A percentile compares a stretch with the other conserved stretches of the same genome.
Conservation (phyloP, 192 early-diverging fungal species). For the Gonapodya prolifera region DNA sequence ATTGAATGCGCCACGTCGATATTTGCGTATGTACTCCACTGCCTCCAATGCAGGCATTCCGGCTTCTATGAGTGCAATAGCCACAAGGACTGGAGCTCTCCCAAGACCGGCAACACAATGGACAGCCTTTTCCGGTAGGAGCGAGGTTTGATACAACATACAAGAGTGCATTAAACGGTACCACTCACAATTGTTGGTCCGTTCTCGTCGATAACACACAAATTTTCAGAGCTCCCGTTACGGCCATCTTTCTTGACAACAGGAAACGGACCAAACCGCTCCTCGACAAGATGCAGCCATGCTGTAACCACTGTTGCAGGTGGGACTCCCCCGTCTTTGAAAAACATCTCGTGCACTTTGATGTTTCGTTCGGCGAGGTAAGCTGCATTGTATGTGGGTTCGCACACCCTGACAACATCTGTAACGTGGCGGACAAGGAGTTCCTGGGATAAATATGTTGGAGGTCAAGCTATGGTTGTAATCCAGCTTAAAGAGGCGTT, state of each 20-base stretch:
- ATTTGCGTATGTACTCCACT: constrained; percentile 54
- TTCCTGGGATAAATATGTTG: constrained; percentile 31
- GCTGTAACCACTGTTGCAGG: constrained; percentile 41
- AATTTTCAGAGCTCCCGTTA: background rate
- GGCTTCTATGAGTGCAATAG: constrained; percentile 68
- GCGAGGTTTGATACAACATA: constrained; percentile 17
- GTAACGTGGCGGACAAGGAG: constrained; percentile 47
- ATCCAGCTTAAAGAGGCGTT: constrained; percentile 6
- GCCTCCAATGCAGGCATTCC: constrained; percentile 66
- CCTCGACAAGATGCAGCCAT: constrained; percentile 54
- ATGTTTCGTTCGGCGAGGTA: constrained; percentile 42
- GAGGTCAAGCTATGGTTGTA: constrained; percentile 4
- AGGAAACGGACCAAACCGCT: constrained; percentile 22
- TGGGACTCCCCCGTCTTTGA: constrained; percentile 28
- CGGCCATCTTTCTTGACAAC: constrained; percentile 8
- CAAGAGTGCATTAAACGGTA: background rate
- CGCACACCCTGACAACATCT: constrained; percentile 74
- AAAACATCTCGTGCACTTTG: constrained; percentile 35
- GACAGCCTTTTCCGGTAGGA: constrained; percentile 23
- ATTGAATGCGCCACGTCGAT: constrained; percentile 67
- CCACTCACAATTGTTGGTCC: background rate
- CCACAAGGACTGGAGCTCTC: constrained; percentile 44
- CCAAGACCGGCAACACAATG: constrained; percentile 76
- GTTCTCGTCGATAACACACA: background rate
- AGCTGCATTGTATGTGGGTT: constrained; percentile 61